Base-by-base conservation (phyloP, 352 stramenopile genomes). In the Saprolegnia parasitica region DNA sequence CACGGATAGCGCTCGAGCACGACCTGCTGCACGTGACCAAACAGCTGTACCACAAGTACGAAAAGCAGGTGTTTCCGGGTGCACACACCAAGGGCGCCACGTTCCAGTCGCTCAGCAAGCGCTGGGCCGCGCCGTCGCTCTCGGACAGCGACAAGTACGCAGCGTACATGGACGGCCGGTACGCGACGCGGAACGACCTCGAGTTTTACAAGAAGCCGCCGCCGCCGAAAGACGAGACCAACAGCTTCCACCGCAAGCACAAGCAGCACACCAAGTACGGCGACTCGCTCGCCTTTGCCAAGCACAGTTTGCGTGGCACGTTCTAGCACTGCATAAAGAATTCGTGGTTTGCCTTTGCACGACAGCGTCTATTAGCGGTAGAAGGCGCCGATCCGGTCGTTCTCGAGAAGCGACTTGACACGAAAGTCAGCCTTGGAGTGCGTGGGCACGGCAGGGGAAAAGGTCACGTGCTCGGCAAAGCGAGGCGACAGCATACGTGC, bases 41-140 rank as follows among this genome's bases (percentile, higher is more conserved):
- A 47, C 89, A 90, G 68, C 72, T 91, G 20, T 83, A 77, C n/a
- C 83, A 81, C 42, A 92, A 92, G 72, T 90, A 91, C 73, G 67
- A 72, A 16, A 83, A 86, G 54, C 75, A 83, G 32, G 68, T 92
- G 20, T 80, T 72, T 32, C 76, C 77, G 35, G 60, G 47, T 4
- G 62, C 26, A 4, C 52, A 75, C 46, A 80, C 73, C n/a, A 76
- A 80, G 4, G 54, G 74, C 4, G 72, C 79, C 6, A 82, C 82
- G 11, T 67, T 77, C 1, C 77, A 86, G 49, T 88, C 82, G 81
- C 77, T 68, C 20, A 58, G 82, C 32, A 72, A 60, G 23, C 56
- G 79, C 20, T 70, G 63, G 63, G 24, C 61, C 54, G 26, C 39
- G 55, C 54, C 49, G 4, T 13, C 37, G 10, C 67, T 79, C 26